Conservation (phyloP, 1,284 basidiomycete genomes). For the Irpex sp. region DNA sequence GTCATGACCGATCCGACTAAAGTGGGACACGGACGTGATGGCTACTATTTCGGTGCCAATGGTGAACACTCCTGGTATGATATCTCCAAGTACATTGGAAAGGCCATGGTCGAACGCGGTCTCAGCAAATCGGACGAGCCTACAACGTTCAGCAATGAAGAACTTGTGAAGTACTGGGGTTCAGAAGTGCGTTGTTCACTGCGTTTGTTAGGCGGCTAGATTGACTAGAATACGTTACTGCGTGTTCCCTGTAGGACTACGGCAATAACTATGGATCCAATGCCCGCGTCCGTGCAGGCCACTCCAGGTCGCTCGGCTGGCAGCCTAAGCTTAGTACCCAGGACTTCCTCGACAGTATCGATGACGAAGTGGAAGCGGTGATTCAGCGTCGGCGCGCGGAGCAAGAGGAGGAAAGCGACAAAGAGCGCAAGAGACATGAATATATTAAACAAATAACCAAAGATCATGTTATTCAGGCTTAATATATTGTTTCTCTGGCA, state of each 20-base stretch:
- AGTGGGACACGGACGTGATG: constrained; percentile 34
- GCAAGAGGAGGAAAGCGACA: too few species aligned
- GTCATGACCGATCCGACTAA: constrained; percentile 9
- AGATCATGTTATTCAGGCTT: too few species aligned
- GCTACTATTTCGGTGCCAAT: constrained; percentile 43
- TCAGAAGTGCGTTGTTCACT: background rate
- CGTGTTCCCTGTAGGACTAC: too few species aligned
- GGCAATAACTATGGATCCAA: background rate
- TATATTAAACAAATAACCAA: background rate
- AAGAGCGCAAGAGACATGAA: background rate
- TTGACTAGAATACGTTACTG: too few species aligned
- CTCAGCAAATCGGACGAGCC: constrained; percentile 4
- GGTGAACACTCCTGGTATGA: constrained; percentile 36
- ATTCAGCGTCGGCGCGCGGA: background rate
- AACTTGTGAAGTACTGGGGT: background rate
- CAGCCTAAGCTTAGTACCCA: background rate
- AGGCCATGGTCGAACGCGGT: constrained; percentile 25
- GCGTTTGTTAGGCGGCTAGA: too few species aligned
- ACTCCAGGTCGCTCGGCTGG: background rate
- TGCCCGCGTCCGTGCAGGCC: background rate
- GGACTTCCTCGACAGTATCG: background rate
- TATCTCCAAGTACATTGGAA: constrained; percentile 28
- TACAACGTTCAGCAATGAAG: constrained; percentile 6
- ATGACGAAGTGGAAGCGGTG: background rate
- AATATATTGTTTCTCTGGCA: too few species aligned